These are phyloP conservation scores for Stereum hirsutum DNA, from an alignment of 1,284 basidiomycete species.

Conservation along the genomic window DNA sequence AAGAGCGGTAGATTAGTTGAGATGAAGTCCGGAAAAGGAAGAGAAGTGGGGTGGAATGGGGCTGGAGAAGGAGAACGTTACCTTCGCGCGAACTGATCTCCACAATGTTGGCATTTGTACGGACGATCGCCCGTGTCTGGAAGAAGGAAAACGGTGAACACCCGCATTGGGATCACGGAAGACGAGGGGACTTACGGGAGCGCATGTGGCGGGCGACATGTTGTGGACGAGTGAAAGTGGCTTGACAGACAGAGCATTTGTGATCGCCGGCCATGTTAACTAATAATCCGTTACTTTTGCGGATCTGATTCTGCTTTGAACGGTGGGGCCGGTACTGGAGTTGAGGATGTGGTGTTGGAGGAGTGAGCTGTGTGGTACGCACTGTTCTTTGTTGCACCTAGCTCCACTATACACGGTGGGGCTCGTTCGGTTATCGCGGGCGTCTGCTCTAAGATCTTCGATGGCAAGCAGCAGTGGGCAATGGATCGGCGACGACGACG, in stretches of 20 bases:
- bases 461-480: no score
- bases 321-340: no score
- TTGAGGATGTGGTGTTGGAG: no score
- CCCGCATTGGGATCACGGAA: no score
- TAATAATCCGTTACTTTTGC: no score
- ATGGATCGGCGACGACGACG: no score
- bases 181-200: conserved; percentile 54
- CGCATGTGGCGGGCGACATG: conserved; percentile 88
- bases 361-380: no score
- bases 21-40: conserved; percentile 1
- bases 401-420: no score
- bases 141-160: conserved; percentile 11
- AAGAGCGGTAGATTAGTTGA: background rate
- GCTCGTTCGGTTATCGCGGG: no score
- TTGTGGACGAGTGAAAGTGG: conserved; percentile 83
- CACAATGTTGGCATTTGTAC: conserved; percentile 85
- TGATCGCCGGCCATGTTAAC: conserved; percentile 28
- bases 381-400: no score
- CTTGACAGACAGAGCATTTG: conserved; percentile 73
- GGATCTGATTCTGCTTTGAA: no score
- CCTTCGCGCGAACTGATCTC: conserved; percentile 85
- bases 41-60: conserved; percentile 3
- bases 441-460: no score
- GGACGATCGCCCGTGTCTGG: conserved; percentile 87
- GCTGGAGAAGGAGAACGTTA: conserved; percentile 21